Evolutionary conservation across 805 yeast genomes (phyloP).

Genomic region (Candida maltosa): DNA sequence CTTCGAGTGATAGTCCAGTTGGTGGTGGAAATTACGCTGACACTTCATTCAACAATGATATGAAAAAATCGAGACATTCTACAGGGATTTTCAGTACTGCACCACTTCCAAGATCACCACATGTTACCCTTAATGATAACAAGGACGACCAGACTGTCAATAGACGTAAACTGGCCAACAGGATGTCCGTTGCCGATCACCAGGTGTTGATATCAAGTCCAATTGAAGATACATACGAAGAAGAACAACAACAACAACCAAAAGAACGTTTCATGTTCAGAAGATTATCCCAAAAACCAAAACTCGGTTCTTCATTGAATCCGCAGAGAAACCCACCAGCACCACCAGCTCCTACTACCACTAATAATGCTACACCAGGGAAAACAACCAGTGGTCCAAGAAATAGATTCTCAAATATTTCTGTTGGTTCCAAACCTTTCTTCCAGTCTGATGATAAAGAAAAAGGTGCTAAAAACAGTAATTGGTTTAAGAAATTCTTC

Average conservation of each 20-base stretch:
- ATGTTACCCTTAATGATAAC: no score
- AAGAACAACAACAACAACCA: conserved; percentile 2
- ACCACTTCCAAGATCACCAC: conserved; percentile 6
- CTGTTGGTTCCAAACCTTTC: conserved; percentile 14
- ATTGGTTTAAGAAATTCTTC: conserved; percentile 40
- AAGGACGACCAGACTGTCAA: not conserved
- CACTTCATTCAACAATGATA: conserved; percentile 1
- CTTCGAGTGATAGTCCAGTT: conserved; percentile 1
- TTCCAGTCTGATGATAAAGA: not conserved
- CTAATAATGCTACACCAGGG: conserved; percentile 11
- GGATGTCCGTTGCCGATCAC: not conserved
- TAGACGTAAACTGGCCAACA: no score
- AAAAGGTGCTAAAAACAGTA: conserved; percentile 8
- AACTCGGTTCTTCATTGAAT: conserved; percentile 31
- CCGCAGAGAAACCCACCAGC: conserved; percentile 40
- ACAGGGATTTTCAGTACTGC: conserved; percentile 29
- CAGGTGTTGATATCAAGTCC: not conserved
- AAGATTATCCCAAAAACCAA: no score
- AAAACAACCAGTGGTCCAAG: no score
- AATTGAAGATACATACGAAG: conserved; percentile 3
- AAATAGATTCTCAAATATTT: conserved; percentile 36
- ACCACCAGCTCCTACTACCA: conserved; percentile 20
- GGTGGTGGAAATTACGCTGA: conserved; percentile 4
- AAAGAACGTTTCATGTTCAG: conserved; percentile 16
- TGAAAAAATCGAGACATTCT: conserved; percentile 20